Evolutionary conservation across 2,329 filamentous ascomycete genomes (phyloP).

Genomic region (Aspergillus pseudoviridinutans): DNA sequence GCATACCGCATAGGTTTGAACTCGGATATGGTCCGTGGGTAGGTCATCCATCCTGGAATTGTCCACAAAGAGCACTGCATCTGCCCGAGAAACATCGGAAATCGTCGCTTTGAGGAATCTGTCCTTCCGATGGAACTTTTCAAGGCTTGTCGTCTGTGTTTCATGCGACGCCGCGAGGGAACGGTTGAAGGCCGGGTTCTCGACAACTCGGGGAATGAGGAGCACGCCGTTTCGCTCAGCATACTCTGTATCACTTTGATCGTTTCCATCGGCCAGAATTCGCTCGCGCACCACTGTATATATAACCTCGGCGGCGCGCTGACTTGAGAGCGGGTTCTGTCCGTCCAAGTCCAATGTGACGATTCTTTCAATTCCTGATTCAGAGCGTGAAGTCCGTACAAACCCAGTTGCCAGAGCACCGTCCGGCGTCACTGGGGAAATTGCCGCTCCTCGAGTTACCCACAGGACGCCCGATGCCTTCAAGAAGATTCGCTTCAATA

Average conservation of each 20-base stretch:
- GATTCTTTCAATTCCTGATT: constrained; percentile 19
- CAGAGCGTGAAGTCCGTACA: constrained; percentile 24
- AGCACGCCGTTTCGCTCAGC: constrained; percentile 18
- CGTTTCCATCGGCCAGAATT: constrained; percentile 1
- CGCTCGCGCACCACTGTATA: constrained; percentile 7
- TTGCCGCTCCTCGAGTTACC: constrained; percentile 19
- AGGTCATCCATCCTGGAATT: constrained; percentile 4
- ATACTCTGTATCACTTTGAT: constrained; percentile 22
- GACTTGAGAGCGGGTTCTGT: constrained; percentile 1
- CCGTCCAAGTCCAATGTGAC: constrained; percentile 22
- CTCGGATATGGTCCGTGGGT: constrained; percentile 23
- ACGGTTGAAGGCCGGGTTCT: constrained; percentile 6
- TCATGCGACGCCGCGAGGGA: constrained; percentile 1
- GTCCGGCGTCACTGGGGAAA: constrained; percentile 10
- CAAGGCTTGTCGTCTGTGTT: neutral
- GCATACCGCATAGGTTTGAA: constrained; percentile 30
- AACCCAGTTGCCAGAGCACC: constrained; percentile 19
- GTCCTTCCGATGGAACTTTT: constrained; percentile 10
- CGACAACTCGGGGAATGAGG: constrained; percentile 21
- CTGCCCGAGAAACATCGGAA: neutral
- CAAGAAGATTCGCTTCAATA: constrained; percentile 16
- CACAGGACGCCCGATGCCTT: constrained; percentile 18
- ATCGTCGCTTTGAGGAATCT: constrained; percentile 8
- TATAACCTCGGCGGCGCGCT: constrained; percentile 8
- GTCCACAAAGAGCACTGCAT: constrained; percentile 7